phyloP scores from a whole-genome alignment of 2,329 filamentous ascomycete species.

The Mycogone perniciosa region DNA sequence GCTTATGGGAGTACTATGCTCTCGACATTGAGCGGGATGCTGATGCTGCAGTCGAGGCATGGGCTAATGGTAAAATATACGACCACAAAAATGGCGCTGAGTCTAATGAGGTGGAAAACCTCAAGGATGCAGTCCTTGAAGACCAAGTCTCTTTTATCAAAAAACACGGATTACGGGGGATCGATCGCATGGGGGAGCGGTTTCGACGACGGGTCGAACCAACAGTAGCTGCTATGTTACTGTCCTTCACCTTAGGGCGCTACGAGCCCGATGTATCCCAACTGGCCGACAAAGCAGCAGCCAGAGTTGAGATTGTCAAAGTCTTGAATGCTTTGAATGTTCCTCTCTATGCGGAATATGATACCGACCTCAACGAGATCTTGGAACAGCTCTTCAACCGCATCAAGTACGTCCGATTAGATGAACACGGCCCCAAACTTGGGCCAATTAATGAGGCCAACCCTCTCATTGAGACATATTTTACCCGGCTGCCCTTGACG shows the following conservation, averaged over 20 bases:
- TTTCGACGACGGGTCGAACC: constrained; percentile 68
- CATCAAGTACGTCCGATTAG: constrained; percentile 90
- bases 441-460: constrained; percentile 71
- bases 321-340: constrained; percentile 82
- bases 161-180: constrained; percentile 62
- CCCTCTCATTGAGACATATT: constrained; percentile 89
- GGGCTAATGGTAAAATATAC: constrained; percentile 55
- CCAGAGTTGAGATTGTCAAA: constrained; percentile 49
- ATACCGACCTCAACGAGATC: constrained; percentile 73
- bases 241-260: constrained; percentile 46
- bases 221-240: constrained; percentile 55
- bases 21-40: constrained; percentile 70
- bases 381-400: constrained; percentile 89
- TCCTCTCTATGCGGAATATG: constrained; percentile 86
- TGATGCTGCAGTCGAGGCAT: constrained; percentile 62
- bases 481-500: constrained; percentile 80
- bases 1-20: constrained; percentile 91
- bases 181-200: constrained; percentile 71
- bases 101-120: constrained; percentile 34
- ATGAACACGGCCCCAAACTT: constrained; percentile 80
- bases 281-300: constrained; percentile 42
- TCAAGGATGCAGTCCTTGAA: constrained; percentile 39
- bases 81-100: constrained; percentile 40
- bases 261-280: constrained; percentile 46
- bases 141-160: constrained; percentile 57